phyloP scores from a whole-genome alignment of 2,329 filamentous ascomycete genomes.

The Dactylellina sp. region DNA sequence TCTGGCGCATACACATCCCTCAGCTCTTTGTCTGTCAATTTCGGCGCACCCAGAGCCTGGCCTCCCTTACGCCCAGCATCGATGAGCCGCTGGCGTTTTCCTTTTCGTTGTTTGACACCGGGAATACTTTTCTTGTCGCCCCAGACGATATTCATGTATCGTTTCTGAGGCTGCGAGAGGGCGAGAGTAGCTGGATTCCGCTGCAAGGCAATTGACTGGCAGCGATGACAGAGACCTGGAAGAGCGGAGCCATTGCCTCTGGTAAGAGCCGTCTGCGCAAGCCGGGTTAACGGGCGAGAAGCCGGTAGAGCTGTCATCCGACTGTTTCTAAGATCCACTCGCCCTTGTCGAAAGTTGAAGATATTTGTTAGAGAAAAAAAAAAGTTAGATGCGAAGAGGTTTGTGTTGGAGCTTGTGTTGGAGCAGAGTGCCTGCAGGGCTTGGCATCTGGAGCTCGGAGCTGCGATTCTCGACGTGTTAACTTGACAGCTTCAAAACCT shows the following conservation, averaged over 20 bases:
- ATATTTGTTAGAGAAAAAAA: conserved; percentile 1
- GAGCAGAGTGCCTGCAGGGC: conserved; percentile 4
- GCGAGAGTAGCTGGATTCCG: neutral
- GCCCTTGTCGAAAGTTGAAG: neutral
- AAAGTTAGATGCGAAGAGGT: conserved; percentile 12
- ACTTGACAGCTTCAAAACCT: conserved; percentile 27
- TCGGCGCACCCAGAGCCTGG: conserved; percentile 49
- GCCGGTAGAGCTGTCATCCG: conserved; percentile 46
- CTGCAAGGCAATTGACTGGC: conserved; percentile 12
- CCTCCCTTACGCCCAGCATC: conserved; percentile 32
- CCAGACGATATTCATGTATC: conserved; percentile 37
- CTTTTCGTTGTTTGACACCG: conserved; percentile 5
- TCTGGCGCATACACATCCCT: conserved; percentile 59
- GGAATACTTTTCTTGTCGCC: conserved; percentile 32
- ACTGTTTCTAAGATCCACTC: neutral
- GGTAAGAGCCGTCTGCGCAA: conserved; percentile 23
- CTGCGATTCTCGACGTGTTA: conserved; percentile 39
- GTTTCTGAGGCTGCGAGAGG: conserved; percentile 5
- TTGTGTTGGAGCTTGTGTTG: conserved; percentile 33
- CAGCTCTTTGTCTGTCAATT: conserved; percentile 57
- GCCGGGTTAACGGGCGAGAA: conserved; percentile 26
- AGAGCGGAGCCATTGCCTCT: conserved; percentile 24
- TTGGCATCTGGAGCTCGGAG: conserved; percentile 17
- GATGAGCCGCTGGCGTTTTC: conserved; percentile 41
- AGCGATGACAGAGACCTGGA: conserved; percentile 27